Base-by-base conservation (phyloP, 1,139 yeast genomes). In the Sugiyamaella pinicola region DNA sequence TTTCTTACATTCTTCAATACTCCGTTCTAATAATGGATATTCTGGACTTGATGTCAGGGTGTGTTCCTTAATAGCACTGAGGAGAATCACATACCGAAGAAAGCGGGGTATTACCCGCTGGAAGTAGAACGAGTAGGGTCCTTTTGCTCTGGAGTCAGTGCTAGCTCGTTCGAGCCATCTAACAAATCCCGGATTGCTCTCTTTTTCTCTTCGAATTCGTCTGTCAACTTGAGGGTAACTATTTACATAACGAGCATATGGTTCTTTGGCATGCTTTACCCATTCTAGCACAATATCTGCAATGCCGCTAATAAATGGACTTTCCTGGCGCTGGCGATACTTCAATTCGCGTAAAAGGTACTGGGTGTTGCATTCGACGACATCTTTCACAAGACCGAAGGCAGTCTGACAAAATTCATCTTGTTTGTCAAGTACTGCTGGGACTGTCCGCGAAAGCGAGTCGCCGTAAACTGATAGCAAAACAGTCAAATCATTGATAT, bases 31-130 rank as follows among this genome's bases (percentile, higher is more conserved):
- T 15, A 81, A 70, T 19, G 73, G 74, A 61, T 76, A 76, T 61
- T 88, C 95, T 1, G 78, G 77, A 47, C 81, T 82, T 1, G 75
- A 71, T 39, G 75, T 77, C 10, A 78, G 74, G 21, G 85, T 74
- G 63, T 77, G 66, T 70, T 76, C 77, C 43, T 72, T 65, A 26
- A 88, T 80, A 35, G 89, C 87, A 15, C 71, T 68, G 18, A 88
- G 72, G 39, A 88, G 85, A 39, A 88, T 73, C 0, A 89, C 85
- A 53, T 87, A 75, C 47, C 85, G 81, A 52, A 86, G 89, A 53
- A 87, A 76, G 13, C 95, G 78, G 4, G 89, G 86, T 57, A 86
- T 83, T 58, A 87, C 86, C 0, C 95, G 85, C 61, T 88, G 85
- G 61, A 86, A 79, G 62, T 85, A 85, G 43, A 86, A 75, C 47